Evolutionary conservation across 169 alveolate genomes (phyloP), one percentile per base, ranked within the genome.

Genomic region (Theileria sp.): DNA sequence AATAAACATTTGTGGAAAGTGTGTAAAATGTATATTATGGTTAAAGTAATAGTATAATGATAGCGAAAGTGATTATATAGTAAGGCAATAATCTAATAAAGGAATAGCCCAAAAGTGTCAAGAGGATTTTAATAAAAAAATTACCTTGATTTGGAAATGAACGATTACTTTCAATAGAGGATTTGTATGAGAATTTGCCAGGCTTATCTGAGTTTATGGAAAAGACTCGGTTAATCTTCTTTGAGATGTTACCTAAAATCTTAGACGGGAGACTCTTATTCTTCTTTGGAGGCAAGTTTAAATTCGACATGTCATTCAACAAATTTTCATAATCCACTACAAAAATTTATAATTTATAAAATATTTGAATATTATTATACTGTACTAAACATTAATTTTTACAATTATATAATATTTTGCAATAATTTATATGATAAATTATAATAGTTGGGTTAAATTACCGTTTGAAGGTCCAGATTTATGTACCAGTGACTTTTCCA

Each of bases 281-380:
- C 36, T 71, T 71, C 67, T 66, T 66, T 25, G 75, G 67, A 8
- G 67, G 67, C 26, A 58, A 25, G 67, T 58, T 58, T 25, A 58
- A 58, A 17, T 58, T 58, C 67, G 67, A 58, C 67, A 58, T 58
- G 26, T 58, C 67, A 25, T 58, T 21, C 67, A 58, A 58, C 67
- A 58, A 58, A n/a, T 15, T 58, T 19, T 58, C 67, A 58, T 58
- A 58, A 25, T 58, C 67, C 28, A 21, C 67, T 58, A 58, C 28
- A 58, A 0, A 44, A 44, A 4, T 44, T 44, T 44, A 44, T 44
- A 44, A 58, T 21, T 19, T 19, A 21, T 58, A 58, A 6, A 25
- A 58, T 58, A 56, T n/a, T n/a, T n/a, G n/a, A n/a, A n/a, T 54
- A 54, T 54, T 17, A 54, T 54, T 54, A 15, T n/a, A 54, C 25